Base-by-base conservation (phyloP, 371 early-diverging fungal species). In the Syncephalis fuscata region DNA sequence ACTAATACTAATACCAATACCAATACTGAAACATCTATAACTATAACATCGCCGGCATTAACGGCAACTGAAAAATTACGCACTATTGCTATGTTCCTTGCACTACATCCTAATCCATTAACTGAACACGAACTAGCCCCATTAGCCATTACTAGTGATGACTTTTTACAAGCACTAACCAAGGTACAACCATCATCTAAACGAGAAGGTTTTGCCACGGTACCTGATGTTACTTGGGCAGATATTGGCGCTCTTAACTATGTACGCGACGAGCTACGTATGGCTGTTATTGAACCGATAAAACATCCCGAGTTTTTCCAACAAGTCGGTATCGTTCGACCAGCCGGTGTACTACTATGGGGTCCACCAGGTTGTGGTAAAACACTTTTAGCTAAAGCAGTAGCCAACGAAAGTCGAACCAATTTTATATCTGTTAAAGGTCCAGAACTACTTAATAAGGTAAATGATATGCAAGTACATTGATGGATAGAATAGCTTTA, bases 291-390 rank as follows among this genome's bases (percentile, higher is more conserved):
- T 8, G 92, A 94, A 50, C 99, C 99, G 19, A 91, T 96, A 48
- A 79, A 80, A 53, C 79, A 88, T 58, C 95, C 97, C 3, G 88
- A 96, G 48, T 69, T 83, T 45, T 99, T 95, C 66, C 68, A 74
- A 44, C 66, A 71, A 43, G 86, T 98, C 0, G 99, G 99, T 24
- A 97, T 99, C 50, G 78, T 74, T 1, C 72, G 82, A 2, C 89
- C 98, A 2, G 80, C 87, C 26, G 99, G 99, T 48, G 94, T 99
- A 0, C 65, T 99, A 41, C 66, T 99, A 15, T 95, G 96, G 82
- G 99, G 99, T 11, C 99, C 99, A 27, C 99, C 99, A 3, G 99
- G 99, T 53, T 96, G 96, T 67, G 99, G 99, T 45, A 99, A 99
- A 65, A 99, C 99, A 2, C 62, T 99, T 52, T 68, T 99, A 52